Evolutionary conservation across 2,329 filamentous ascomycete genomes (phyloP).

Genomic region (Trematosphaeria pertusa): DNA sequence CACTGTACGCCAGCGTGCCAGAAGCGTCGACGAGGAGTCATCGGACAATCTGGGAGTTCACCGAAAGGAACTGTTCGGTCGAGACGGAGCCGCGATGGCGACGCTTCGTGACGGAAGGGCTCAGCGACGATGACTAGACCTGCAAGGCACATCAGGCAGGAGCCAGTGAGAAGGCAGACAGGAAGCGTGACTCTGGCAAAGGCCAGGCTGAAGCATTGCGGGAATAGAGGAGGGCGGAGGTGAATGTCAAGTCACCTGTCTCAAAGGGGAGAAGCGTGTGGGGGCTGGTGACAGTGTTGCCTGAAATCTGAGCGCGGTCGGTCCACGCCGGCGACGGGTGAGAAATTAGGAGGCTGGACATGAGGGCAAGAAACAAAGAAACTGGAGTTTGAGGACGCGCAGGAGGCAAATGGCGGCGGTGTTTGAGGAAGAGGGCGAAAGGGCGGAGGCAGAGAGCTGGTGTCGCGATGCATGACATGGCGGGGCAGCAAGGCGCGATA

Average conservation of each 20-base stretch:
- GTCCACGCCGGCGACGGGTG: background rate
- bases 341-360: constrained; percentile 9
- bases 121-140: constrained; percentile 23
- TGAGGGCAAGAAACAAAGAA: constrained; percentile 11
- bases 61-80: constrained; percentile 24
- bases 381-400: constrained; percentile 1
- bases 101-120: constrained; percentile 15
- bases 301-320: constrained; percentile 16
- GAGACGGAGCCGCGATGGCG: constrained; percentile 20
- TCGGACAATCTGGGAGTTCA: constrained; percentile 19
- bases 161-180: constrained; percentile 25
- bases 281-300: constrained; percentile 29
- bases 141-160: constrained; percentile 37
- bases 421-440: constrained; percentile 5
- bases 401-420: constrained; percentile 14
- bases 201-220: constrained; percentile 31
- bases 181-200: constrained; percentile 15
- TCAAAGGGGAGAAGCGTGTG: constrained; percentile 26
- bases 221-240: constrained; percentile 15
- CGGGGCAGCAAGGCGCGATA: constrained; percentile 7
- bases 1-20: constrained; percentile 14
- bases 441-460: constrained; percentile 9
- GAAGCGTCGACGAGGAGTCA: constrained; percentile 33
- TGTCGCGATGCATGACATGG: constrained; percentile 6
- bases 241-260: constrained; percentile 34